Evolutionary conservation across 2,329 filamentous ascomycete genomes (phyloP), one percentile per base, ranked within the genome.

Genomic region (Monosporascus sp.): DNA sequence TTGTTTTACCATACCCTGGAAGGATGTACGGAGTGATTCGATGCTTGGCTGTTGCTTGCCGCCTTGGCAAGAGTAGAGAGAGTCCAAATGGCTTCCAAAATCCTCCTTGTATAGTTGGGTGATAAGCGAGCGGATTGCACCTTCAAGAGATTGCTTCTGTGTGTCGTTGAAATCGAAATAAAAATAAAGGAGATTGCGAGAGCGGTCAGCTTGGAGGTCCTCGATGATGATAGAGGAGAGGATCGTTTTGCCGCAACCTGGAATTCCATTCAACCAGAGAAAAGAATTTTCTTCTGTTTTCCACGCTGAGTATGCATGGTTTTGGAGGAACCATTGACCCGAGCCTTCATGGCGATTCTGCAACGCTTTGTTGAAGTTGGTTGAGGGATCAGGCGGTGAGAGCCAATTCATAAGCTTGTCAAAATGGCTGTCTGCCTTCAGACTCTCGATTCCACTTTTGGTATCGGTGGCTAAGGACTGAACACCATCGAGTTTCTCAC

Each of bases 191-290:
- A 61, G 41, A 7, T 44, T 44, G 6, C 22, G 43, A 27, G 27
- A 44, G n/a, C 34, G 24, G 27, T 50, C 22, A 7, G 16, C 4
- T 31, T 61, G 38, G 14, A 64, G 48, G 49, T 65, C 45, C 49
- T 67, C 38, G 19, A 73, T 59, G 20, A 73, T 56, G 2, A 62
- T 69, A 8, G 66, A 73, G 51, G 66, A 70, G 0, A 73, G 61
- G 48, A 73, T 61, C 0, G 70, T 73, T 56, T 75, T 74, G 9
- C 73, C 71, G 48, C 70, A 74, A 24, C 71, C 71, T 16, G 68
- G 64, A 9, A 70, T 71, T 1, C 72, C 69, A 52, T 70, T 53
- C 7, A 74, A 61, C 69, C 69, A 74, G 1, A 73, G 50, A 49
- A 60, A 60, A 16, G 66, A 69, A 14, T 57, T 57, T 22, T 50